Evolutionary conservation across 2,329 filamentous ascomycete species (phyloP), one percentile per base, ranked within the genome.

Genomic region (Exophiala sp.): DNA sequence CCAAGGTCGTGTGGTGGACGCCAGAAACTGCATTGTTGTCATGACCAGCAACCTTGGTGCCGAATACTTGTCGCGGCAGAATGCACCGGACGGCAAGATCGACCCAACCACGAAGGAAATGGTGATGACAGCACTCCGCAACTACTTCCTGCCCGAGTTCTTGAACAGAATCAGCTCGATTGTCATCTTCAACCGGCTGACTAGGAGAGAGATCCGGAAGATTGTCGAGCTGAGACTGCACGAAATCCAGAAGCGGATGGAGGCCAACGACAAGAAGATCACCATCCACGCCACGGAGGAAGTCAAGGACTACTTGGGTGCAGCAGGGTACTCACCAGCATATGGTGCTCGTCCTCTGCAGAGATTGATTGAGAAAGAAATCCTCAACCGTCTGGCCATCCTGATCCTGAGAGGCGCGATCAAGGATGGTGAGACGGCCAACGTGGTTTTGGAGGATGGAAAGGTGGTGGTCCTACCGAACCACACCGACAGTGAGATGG

Each of bases 41-140:
- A 95, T 98, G 89, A 98, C 93, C 0, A 96, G 89, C 63, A 98
- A 98, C 73, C 70, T 98, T 55, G 93, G 93, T 58, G 93, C 93
- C 24, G 93, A 97, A 68, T 95, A 84, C 68, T 84, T 98, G n/a
- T 74, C 86, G 32, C 85, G 89, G 18, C 85, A 86, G 13, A 82
- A 83, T 48, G 80, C 79, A 44, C 81, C 83, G 45, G 87, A 94
- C 61, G 91, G 91, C 62, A 83, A 76, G 64, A 93, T 98, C 59
- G 93, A 98, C 61, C 77, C 82, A 0, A 83, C 85, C 1, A 96
- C 90, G 1, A 80, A 80, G 55, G 90, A 96, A 65, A 76, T 97
- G 56, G 91, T 98, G 64, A 94, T 93, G 84, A 85, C 81, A 46
- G 82, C 90, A 3, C 79, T 98, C 30, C 86, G 91, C 64, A 88